Evolutionary conservation across 2,329 filamentous ascomycete genomes (phyloP).

Genomic region (Talaromyces funiculosus): DNA sequence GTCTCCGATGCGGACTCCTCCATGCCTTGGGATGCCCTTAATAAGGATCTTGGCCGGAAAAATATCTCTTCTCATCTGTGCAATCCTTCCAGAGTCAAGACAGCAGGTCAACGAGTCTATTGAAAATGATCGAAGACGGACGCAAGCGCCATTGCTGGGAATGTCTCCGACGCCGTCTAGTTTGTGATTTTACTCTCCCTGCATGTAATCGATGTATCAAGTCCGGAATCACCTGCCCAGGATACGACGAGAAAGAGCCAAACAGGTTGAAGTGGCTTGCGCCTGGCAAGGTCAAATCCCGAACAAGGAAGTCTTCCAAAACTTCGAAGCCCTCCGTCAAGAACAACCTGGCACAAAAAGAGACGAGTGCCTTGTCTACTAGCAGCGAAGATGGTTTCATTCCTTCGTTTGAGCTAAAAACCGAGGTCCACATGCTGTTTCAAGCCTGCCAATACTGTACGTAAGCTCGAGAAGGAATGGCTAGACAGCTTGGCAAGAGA

Average conservation of each 20-base stretch:
- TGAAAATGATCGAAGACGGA: not conserved
- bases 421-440: conserved; percentile 18
- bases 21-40: not conserved
- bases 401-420: not conserved
- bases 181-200: conserved; percentile 36
- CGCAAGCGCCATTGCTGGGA: conserved; percentile 33
- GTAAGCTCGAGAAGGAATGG: not conserved
- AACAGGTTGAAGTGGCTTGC: conserved; percentile 33
- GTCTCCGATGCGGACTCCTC: not conserved
- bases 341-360: not conserved
- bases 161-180: conserved; percentile 36
- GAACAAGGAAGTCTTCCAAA: not conserved
- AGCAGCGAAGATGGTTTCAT: not conserved
- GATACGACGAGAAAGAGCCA: conserved; percentile 37
- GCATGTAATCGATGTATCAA: conserved; percentile 34
- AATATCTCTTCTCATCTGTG: not conserved
- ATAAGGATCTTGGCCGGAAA: not conserved
- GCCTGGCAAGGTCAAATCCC: conserved; percentile 28
- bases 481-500: not conserved
- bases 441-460: conserved; percentile 28
- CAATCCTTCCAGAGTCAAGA: not conserved
- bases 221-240: conserved; percentile 34
- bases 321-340: not conserved
- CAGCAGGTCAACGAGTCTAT: not conserved
- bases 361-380: not conserved